Conservation (phyloP, 129 eudicot species). For the Pittosporum tobira region DNA sequence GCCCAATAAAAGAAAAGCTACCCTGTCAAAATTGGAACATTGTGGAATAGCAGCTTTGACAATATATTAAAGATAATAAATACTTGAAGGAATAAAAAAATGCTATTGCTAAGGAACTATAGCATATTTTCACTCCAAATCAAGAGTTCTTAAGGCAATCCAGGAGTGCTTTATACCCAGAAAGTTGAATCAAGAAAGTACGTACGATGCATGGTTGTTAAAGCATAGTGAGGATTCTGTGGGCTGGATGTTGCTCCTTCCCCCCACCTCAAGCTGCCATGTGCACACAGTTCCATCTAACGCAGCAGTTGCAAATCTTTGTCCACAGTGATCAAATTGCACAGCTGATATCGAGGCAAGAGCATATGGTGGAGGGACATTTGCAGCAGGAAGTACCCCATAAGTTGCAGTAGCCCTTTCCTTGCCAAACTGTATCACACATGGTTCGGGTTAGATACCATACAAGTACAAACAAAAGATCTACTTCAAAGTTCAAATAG, state of each 20-base stretch:
- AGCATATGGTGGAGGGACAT: constrained; percentile 94
- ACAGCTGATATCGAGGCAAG: constrained; percentile 92
- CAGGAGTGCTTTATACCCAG: neutral
- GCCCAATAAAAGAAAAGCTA: neutral
- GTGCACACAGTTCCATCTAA: constrained; percentile 97
- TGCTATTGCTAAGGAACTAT: neutral
- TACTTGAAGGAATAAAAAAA: neutral
- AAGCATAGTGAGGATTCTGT: constrained; percentile 90
- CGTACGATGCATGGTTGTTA: constrained; percentile 78
- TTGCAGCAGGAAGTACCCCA: constrained; percentile 97
- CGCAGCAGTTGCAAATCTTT: constrained; percentile 84
- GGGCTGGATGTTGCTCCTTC: constrained; percentile 89
- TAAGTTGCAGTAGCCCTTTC: constrained; percentile 90
- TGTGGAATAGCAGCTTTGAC: neutral
- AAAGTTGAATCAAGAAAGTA: constrained; percentile 4
- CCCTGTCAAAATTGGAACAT: constrained; percentile 1
- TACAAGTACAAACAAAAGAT: neutral
- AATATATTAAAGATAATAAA: neutral
- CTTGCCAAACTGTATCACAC: constrained; percentile 74
- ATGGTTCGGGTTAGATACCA: neutral
- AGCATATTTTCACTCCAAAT: neutral
- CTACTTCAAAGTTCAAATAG: too few species aligned
- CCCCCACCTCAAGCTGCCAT: constrained; percentile 99
- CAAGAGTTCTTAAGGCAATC: neutral
- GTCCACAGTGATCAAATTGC: constrained; percentile 83